Evolutionary conservation across 345 rosid genomes (phyloP).

Genomic region (Barbarea vulgaris): DNA sequence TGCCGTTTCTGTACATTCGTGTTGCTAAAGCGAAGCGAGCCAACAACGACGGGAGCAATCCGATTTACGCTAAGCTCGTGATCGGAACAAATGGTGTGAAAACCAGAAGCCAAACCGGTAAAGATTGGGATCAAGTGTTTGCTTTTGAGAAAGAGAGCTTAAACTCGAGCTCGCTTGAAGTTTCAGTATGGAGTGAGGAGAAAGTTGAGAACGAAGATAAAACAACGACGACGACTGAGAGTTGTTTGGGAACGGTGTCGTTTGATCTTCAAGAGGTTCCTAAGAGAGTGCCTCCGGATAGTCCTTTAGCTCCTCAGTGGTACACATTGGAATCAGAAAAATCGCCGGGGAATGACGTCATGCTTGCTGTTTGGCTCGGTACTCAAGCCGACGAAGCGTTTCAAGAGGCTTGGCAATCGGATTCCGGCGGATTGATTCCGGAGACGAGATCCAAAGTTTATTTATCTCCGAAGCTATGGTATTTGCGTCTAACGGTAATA

Average conservation of each 20-base stretch:
- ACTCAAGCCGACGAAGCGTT: constrained; percentile 95
- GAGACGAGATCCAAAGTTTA: constrained; percentile 94
- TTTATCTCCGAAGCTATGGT: constrained; percentile 94
- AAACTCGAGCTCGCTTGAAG: constrained; percentile 71
- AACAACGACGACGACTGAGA: constrained; percentile 44
- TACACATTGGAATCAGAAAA: constrained; percentile 75
- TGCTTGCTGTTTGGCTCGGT: constrained; percentile 94
- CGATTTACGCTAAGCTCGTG: constrained; percentile 68
- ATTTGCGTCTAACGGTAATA: constrained; percentile 92
- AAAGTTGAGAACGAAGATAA: constrained; percentile 59
- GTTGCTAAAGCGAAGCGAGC: constrained; percentile 69
- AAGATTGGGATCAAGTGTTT: constrained; percentile 91
- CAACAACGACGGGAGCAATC: constrained; percentile 42
- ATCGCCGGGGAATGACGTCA: constrained; percentile 73
- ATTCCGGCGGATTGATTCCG: constrained; percentile 86
- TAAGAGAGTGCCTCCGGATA: constrained; percentile 82
- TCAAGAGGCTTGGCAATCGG: constrained; percentile 97
- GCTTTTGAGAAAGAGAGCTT: constrained; percentile 83
- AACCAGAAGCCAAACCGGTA: constrained; percentile 62
- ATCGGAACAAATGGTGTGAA: constrained; percentile 81
- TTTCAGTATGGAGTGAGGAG: constrained; percentile 78
- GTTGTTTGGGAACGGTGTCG: constrained; percentile 76
- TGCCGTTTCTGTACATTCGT: constrained; percentile 82
- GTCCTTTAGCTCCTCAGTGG: constrained; percentile 96
- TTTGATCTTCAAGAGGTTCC: constrained; percentile 93